phyloP scores from a whole-genome alignment of 2,329 filamentous ascomycete genomes.

The Colletotrichum karsti region DNA sequence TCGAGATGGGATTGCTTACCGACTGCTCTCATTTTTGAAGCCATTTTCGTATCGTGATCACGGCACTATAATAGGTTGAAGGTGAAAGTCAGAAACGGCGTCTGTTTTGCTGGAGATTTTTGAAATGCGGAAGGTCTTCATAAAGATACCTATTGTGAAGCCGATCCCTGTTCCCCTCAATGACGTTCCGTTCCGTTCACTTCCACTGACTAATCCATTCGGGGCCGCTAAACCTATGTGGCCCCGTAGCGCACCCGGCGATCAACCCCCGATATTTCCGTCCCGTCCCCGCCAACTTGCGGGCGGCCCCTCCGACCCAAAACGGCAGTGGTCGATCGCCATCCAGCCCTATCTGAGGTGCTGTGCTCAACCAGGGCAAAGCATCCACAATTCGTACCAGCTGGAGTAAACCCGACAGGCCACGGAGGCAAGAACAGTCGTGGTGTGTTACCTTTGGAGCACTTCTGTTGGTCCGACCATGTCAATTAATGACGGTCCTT shows the following conservation, averaged over 20 bases:
- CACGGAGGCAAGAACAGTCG: not conserved
- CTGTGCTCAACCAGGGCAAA: not conserved
- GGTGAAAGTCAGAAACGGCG: too few species aligned
- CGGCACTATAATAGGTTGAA: too few species aligned
- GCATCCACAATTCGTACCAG: not conserved
- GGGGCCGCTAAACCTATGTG: not conserved
- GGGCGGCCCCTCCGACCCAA: not conserved
- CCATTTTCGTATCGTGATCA: not conserved
- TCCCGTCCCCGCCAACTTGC: not conserved
- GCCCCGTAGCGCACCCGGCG: not conserved
- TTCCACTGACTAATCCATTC: conserved; percentile 27
- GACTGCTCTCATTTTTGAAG: conserved; percentile 31
- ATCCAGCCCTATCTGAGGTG: not conserved
- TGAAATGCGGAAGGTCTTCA: too few species aligned
- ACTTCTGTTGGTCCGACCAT: not conserved
- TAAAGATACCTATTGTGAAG: too few species aligned
- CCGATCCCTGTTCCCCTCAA: conserved; percentile 20
- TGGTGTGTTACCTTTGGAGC: not conserved
- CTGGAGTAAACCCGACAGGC: not conserved
- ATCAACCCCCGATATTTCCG: conserved; percentile 1
- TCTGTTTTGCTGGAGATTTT: too few species aligned
- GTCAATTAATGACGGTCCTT: not conserved
- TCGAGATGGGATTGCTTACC: conserved; percentile 8
- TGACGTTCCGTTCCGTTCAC: conserved; percentile 20
- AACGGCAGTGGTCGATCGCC: not conserved